Evolutionary conservation across 2,329 filamentous ascomycete species (phyloP).

Genomic region (Alternaria ventricosa): DNA sequence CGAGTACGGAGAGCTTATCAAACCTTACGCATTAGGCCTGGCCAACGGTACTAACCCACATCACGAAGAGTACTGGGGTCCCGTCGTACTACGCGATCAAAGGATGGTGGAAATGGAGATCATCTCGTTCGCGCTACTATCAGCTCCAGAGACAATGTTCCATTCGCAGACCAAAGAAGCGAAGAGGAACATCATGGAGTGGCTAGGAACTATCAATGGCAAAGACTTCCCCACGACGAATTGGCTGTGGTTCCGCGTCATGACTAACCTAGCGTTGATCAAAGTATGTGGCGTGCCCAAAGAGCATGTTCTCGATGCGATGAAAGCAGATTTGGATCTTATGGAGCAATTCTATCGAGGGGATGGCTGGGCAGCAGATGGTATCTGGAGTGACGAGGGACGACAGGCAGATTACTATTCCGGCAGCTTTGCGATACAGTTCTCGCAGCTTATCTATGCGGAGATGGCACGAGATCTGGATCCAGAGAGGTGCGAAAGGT

Average conservation of each 20-base stretch:
- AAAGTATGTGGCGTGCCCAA: slow-evolving; percentile 51
- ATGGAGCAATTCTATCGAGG: slow-evolving; percentile 56
- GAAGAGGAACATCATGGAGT: slow-evolving; percentile 49
- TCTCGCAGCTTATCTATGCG: slow-evolving; percentile 57
- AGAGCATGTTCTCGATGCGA: slow-evolving; percentile 44
- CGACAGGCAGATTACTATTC: slow-evolving; percentile 61
- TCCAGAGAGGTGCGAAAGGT: slow-evolving; percentile 46
- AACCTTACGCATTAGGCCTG: slow-evolving; percentile 38
- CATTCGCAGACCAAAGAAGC: slow-evolving; percentile 33
- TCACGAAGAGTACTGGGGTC: slow-evolving; percentile 57
- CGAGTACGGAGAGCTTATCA: slow-evolving; percentile 27
- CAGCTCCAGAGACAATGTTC: slow-evolving; percentile 51
- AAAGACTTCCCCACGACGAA: slow-evolving; percentile 58
- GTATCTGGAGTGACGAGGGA: slow-evolving; percentile 50
- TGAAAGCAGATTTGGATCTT: slow-evolving; percentile 53
- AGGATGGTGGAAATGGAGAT: slow-evolving; percentile 63
- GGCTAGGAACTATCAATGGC: slow-evolving; percentile 54
- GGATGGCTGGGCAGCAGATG: slow-evolving; percentile 59
- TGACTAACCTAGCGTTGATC: slow-evolving; percentile 57
- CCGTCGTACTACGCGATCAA: slow-evolving; percentile 56
- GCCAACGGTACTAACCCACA: slow-evolving; percentile 46
- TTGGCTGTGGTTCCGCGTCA: slow-evolving; percentile 62
- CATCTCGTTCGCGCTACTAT: slow-evolving; percentile 57
- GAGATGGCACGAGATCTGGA: slow-evolving; percentile 55
- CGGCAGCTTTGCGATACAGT: slow-evolving; percentile 62